Percentiles rank a stretch among this genome's conserved stretches.
phyloP scores from a whole-genome alignment of 306 rosid genomes.

The Dryas drummondii region DNA sequence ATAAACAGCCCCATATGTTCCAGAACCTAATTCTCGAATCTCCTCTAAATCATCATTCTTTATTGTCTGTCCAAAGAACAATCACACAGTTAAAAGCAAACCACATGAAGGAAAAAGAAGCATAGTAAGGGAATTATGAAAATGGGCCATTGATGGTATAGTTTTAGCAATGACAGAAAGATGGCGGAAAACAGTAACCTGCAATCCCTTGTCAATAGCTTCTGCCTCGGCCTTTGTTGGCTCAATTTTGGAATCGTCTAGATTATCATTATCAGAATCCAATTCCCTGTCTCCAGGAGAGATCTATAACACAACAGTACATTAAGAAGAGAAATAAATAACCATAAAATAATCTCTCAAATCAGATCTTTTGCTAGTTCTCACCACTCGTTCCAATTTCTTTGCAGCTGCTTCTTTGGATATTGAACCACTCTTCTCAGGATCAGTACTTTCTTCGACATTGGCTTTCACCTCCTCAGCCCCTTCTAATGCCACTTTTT shows the following conservation, averaged over 20 bases:
- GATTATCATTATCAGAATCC: slow-evolving; percentile 63
- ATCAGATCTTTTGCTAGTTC: slow-evolving; percentile 28
- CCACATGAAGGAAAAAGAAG: slow-evolving; percentile 8
- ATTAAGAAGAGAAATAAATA: slow-evolving; percentile 24
- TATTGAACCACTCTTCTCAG: slow-evolving; percentile 32
- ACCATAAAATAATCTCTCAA: slow-evolving; percentile 15
- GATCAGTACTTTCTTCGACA: slow-evolving; percentile 37
- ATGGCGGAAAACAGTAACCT: slow-evolving; percentile 50
- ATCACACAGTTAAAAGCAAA: slow-evolving; percentile 25
- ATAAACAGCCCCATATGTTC: slow-evolving; percentile 95
- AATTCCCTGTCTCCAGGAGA: slow-evolving; percentile 62
- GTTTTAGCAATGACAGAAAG: slow-evolving; percentile 21
- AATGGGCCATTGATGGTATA: background rate
- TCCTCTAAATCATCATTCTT: slow-evolving; percentile 95
- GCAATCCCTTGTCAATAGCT: slow-evolving; percentile 91
- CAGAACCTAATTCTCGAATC: slow-evolving; percentile 94
- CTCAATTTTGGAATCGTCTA: slow-evolving; percentile 71
- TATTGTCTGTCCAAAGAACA: slow-evolving; percentile 62
- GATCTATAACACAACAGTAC: slow-evolving; percentile 48
- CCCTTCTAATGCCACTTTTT: slow-evolving; percentile 68
- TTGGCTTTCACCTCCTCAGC: slow-evolving; percentile 55
- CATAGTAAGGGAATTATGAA: slow-evolving; percentile 18
- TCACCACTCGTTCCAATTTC: slow-evolving; percentile 61
- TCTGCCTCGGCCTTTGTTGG: slow-evolving; percentile 95
- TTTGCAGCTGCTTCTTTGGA: slow-evolving; percentile 48